Evolutionary conservation across 176 grass and related monocot species (phyloP).

Genomic region (Carex myosuroides): DNA sequence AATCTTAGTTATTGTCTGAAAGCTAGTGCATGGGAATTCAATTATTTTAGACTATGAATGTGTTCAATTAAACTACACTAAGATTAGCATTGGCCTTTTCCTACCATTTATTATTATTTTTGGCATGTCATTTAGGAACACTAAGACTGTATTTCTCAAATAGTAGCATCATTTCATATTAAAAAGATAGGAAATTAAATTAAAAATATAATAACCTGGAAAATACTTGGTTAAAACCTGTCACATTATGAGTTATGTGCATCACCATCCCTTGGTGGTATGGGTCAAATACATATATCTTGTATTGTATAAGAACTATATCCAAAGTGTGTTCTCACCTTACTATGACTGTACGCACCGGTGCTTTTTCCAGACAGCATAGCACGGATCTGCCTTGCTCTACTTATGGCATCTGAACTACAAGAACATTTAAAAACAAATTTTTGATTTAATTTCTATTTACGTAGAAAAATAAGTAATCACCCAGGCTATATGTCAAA

Average conservation of each 20-base stretch:
- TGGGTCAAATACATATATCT: neutral
- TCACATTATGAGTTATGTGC: neutral
- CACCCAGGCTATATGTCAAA: neutral
- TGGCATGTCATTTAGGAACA: neutral
- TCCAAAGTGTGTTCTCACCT: conserved; percentile 13
- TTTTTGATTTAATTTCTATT: neutral
- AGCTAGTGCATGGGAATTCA: neutral
- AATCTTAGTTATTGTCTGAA: neutral
- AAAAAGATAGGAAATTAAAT: neutral
- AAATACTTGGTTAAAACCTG: neutral
- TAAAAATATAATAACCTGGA: neutral
- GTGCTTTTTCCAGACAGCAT: conserved; percentile 35
- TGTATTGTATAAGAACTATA: neutral
- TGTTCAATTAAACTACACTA: neutral
- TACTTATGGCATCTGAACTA: conserved; percentile 54
- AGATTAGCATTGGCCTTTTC: neutral
- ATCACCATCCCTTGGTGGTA: neutral
- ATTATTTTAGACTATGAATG: neutral
- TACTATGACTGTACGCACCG: conserved; percentile 53
- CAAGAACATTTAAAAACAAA: neutral
- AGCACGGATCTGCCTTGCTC: conserved; percentile 34
- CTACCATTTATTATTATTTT: neutral
- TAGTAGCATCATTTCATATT: neutral
- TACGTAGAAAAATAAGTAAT: neutral
- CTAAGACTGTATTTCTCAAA: neutral